Percentiles rank a stretch among this genome's conserved stretches.
Evolutionary conservation across 805 yeast genomes (phyloP).

Genomic region (Nakazawaea siamensis): DNA sequence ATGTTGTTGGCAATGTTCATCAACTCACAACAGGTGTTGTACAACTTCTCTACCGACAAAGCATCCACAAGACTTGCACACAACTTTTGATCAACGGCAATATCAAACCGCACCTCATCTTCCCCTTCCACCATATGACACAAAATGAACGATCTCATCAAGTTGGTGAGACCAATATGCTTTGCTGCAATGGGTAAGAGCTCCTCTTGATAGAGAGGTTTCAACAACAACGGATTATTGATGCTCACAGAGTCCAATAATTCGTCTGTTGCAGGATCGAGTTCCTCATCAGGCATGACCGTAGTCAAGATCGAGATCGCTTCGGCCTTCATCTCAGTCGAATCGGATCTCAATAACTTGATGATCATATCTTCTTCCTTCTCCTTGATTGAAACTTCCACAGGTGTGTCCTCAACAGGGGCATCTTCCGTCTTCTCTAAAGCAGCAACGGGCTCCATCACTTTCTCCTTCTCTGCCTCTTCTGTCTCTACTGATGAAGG

Average conservation of each 20-base stretch:
- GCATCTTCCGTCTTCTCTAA: not conserved
- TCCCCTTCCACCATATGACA: not conserved
- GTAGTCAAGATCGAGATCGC: slow-evolving; percentile 31
- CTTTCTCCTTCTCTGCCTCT: not conserved
- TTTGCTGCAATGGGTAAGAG: slow-evolving; percentile 18
- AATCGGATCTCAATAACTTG: slow-evolving; percentile 26
- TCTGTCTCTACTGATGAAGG: not conserved
- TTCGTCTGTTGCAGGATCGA: slow-evolving; percentile 18
- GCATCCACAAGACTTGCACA: slow-evolving; percentile 19
- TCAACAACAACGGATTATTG: slow-evolving; percentile 22
- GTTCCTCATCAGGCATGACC: slow-evolving; percentile 26
- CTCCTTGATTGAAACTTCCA: no score
- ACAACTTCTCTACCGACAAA: slow-evolving; percentile 22
- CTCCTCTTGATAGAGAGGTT: slow-evolving; percentile 22
- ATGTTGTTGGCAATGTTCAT: slow-evolving; percentile 25
- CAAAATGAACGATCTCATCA: slow-evolving; percentile 20
- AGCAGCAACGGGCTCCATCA: not conserved
- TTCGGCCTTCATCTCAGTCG: slow-evolving; percentile 22
- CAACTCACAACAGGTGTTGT: slow-evolving; percentile 20
- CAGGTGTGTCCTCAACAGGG: not conserved
- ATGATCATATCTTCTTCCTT: slow-evolving; percentile 25
- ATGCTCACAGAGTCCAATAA: slow-evolving; percentile 23
- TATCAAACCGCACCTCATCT: not conserved
- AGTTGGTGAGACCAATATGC: slow-evolving; percentile 26
- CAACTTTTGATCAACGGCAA: not conserved